phyloP scores from a whole-genome alignment of 345 rosid species.

The Gossypium australe region DNA sequence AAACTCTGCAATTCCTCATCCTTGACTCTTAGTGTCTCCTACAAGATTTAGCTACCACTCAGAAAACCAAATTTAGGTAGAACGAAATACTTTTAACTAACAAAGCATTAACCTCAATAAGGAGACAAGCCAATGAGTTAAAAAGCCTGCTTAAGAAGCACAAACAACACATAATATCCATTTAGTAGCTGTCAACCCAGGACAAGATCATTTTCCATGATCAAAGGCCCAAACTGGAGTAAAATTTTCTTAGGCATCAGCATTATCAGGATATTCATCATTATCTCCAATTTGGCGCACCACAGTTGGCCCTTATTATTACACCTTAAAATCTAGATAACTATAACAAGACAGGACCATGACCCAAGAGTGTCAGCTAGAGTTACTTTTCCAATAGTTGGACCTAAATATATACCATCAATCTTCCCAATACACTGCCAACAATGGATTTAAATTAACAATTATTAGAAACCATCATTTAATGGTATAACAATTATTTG shows the following conservation, averaged over 20 bases:
- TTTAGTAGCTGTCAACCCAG: neutral
- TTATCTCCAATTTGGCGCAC: neutral
- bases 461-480: neutral
- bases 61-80: slow-evolving; percentile 11
- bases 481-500: too few relatives aligned
- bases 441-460: neutral
- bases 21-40: slow-evolving; percentile 95
- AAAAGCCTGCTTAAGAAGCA: neutral
- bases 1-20: slow-evolving; percentile 94
- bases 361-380: neutral
- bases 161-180: neutral
- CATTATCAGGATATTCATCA: neutral
- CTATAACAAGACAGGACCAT: neutral
- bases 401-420: neutral
- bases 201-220: neutral
- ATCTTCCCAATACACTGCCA: neutral
- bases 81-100: slow-evolving; percentile 7
- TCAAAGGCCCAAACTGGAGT: neutral
- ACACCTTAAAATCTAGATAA: neutral
- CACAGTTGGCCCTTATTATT: neutral
- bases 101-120: neutral
- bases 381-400: neutral
- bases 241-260: neutral
- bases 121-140: neutral
- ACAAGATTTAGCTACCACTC: slow-evolving; percentile 20